Conservation (phyloP, 1,139 yeast species). For the Saccharomycopsis hybrid region DNA sequence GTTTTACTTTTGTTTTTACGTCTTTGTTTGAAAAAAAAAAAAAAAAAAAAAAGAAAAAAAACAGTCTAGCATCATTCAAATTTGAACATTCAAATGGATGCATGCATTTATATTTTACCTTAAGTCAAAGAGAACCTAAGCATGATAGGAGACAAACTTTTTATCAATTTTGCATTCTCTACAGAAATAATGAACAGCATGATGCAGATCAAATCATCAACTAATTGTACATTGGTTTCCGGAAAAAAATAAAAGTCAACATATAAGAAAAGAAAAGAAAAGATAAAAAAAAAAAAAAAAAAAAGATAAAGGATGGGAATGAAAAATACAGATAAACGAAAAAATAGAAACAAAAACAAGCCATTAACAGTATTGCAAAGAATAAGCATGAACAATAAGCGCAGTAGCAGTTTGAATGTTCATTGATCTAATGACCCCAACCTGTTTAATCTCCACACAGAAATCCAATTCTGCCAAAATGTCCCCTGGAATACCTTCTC, state of each 20-base stretch:
- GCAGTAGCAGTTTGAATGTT: slow-evolving; percentile 97
- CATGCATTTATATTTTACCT: no score
- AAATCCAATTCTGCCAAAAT: slow-evolving; percentile 74
- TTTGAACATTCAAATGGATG: no score
- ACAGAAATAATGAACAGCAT: slow-evolving; percentile 76
- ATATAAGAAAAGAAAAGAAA: neutral
- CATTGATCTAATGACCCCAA: slow-evolving; percentile 90
- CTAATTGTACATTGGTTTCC: slow-evolving; percentile 34
- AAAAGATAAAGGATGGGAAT: neutral
- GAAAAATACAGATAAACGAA: neutral
- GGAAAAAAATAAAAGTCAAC: neutral
- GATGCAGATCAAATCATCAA: slow-evolving; percentile 65
- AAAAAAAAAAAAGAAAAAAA: no score
- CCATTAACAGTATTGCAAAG: slow-evolving; percentile 50
- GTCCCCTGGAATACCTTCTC: slow-evolving; percentile 89
- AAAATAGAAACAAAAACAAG: no score
- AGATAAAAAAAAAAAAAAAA: neutral
- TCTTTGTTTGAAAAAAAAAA: no score
- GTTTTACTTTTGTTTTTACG: no score
- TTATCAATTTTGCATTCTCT: slow-evolving; percentile 5
- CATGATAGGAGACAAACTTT: no score
- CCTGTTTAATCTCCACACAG: slow-evolving; percentile 88
- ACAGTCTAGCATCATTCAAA: no score
- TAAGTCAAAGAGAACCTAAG: no score
- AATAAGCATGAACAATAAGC: slow-evolving; percentile 84